Evolutionary conservation across 2,329 filamentous ascomycete genomes (phyloP), one percentile per base, ranked within the genome.

Genomic region (Juglanconis sp.): DNA sequence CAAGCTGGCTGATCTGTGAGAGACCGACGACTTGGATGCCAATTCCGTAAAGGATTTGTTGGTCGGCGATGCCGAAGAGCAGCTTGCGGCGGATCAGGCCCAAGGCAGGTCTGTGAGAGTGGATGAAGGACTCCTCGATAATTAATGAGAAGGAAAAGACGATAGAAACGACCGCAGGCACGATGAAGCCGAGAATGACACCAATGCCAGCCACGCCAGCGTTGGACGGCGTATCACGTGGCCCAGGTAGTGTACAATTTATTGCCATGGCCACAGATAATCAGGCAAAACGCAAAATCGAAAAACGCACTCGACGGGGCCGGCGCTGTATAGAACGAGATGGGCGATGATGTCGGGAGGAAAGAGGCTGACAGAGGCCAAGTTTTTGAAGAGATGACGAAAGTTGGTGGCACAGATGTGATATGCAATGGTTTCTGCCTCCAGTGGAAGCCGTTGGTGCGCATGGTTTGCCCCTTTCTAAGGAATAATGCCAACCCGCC

Each of bases 21-120:
- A 90, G 79, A 0, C 83, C 87, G 31, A 89, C 78, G 59, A 77
- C 78, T 69, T 89, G 86, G 59, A 90, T 83, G n/a, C 83, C 86
- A 69, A 89, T 88, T 46, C 87, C 86, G 17, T 85, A 86, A 57
- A 89, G 76, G 70, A 89, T 85, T 71, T 89, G 86, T 68, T 89
- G 86, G 72, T 90, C 87, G 17, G 82, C 85, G 73, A 88, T 85
- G 63, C 83, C 80, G 68, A 82, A 83, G 53, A 90, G 81, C 2
- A 90, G 77, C 69, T 88, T 88, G 55, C 87, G 84, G 24, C 80
- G 77, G 24, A 63, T 56, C 13, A 58, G 31, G 54, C 61, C 58
- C 34, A 61, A n/a, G 5, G 54, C 54, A 6, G 58, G 61, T 24
- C 17, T 61, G 10, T 61, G 8, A 8, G 24, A n/a, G 31, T 56